These are phyloP conservation scores for Colletotrichum sp. DNA, from an alignment of 2,329 filamentous ascomycete species.

Conservation along the genomic window DNA sequence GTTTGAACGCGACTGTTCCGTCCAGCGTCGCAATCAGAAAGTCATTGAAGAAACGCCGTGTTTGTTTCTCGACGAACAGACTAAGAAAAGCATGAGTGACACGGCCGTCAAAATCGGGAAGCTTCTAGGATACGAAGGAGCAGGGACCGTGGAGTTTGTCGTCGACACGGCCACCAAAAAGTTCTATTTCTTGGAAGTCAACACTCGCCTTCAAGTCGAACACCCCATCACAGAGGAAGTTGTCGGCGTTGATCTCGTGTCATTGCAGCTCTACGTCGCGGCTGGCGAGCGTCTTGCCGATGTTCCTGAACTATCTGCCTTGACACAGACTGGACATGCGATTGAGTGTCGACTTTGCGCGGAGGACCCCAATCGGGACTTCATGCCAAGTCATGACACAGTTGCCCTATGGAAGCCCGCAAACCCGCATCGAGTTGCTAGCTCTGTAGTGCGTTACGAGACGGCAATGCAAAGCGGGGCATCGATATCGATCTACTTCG, in stretches of 20 bases:
- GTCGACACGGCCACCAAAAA: slow-evolving; percentile 31
- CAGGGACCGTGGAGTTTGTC: slow-evolving; percentile 46
- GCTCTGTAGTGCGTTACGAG: not conserved
- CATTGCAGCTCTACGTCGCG: not conserved
- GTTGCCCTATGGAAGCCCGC: not conserved
- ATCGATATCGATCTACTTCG: not conserved
- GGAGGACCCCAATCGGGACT: not conserved
- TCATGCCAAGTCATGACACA: not conserved
- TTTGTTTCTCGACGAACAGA: slow-evolving; percentile 23
- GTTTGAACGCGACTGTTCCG: slow-evolving; percentile 49
- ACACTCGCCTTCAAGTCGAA: slow-evolving; percentile 75
- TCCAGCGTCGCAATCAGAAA: slow-evolving; percentile 52
- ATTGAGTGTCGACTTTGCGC: not conserved
- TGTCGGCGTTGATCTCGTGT: not conserved
- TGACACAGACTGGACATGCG: not conserved
- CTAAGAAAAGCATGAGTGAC: slow-evolving; percentile 35
- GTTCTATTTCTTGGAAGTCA: slow-evolving; percentile 44
- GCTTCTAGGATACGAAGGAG: slow-evolving; percentile 35
- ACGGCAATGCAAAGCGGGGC: not conserved
- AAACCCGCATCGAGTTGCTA: not conserved
- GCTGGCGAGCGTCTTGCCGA: not conserved
- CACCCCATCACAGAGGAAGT: slow-evolving; percentile 56
- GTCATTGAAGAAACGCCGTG: slow-evolving; percentile 42
- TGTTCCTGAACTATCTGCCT: not conserved
- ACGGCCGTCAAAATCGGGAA: slow-evolving; percentile 19